phyloP scores from a whole-genome alignment of 257 asterid genomes.

The Ligustrum vulgare region DNA sequence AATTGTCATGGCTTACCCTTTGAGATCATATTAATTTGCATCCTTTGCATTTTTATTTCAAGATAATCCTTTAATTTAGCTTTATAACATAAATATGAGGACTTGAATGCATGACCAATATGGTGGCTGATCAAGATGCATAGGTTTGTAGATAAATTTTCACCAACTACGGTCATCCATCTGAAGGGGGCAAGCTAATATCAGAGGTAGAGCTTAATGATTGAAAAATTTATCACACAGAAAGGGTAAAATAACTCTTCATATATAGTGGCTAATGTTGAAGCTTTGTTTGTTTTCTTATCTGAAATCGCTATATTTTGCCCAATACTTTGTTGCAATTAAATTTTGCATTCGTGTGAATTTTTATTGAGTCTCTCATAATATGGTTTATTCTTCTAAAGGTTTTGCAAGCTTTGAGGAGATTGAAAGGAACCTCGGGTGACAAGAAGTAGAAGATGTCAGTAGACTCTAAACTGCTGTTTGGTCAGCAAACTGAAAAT shows the following conservation, averaged over 20 bases:
- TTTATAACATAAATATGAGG: background rate
- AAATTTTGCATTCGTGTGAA: too few relatives aligned
- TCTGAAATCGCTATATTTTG: constrained; percentile 1
- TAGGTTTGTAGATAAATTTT: background rate
- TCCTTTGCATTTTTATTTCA: too few relatives aligned
- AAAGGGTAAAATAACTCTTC: background rate
- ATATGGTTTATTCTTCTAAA: too few relatives aligned
- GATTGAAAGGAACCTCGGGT: constrained; percentile 80
- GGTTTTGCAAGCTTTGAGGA: too few relatives aligned
- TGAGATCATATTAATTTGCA: too few relatives aligned
- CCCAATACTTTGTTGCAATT: too few relatives aligned
- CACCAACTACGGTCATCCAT: background rate
- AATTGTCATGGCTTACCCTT: too few relatives aligned
- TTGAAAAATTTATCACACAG: background rate
- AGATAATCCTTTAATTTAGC: too few relatives aligned
- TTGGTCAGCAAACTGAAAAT: constrained; percentile 96
- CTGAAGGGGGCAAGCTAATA: background rate
- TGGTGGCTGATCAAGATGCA: constrained; percentile 13
- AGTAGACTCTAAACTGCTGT: constrained; percentile 60
- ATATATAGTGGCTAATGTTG: background rate
- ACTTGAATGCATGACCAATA: background rate
- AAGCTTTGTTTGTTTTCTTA: too few relatives aligned
- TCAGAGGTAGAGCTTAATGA: background rate
- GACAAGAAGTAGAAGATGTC: constrained; percentile 89
- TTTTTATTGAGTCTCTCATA: too few relatives aligned